A percentile compares a stretch with the other conserved stretches of the same genome.
phyloP scores from a whole-genome alignment of 129 eudicot genomes.

The Lonicera japonica region DNA sequence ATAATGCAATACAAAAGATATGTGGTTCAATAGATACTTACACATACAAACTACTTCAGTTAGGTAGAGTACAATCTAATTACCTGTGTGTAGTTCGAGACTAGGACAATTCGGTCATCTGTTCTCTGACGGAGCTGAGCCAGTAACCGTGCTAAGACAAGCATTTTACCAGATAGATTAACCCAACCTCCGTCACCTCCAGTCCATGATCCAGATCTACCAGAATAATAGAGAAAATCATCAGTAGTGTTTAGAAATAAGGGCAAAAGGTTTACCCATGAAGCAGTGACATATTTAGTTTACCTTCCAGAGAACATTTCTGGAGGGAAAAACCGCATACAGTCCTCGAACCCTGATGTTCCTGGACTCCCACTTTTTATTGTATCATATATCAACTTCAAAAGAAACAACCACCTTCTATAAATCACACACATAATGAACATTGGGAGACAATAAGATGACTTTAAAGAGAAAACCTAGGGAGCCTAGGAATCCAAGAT shows the following conservation, averaged over 20 bases:
- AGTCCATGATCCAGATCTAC: slow-evolving; percentile 97
- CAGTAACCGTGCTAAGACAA: slow-evolving; percentile 79
- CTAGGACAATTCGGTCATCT: slow-evolving; percentile 95
- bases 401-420: slow-evolving; percentile 11
- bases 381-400: slow-evolving; percentile 94
- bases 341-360: slow-evolving; percentile 85
- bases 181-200: slow-evolving; percentile 98
- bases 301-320: slow-evolving; percentile 96
- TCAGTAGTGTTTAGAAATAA: background rate
- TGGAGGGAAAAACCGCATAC: slow-evolving; percentile 86
- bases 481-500: background rate
- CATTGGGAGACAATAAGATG: background rate
- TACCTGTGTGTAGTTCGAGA: slow-evolving; percentile 98
- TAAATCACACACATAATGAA: background rate
- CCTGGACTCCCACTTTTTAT: slow-evolving; percentile 80
- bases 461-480: background rate
- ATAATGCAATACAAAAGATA: too few species aligned
- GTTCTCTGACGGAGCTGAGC: slow-evolving; percentile 79
- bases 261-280: slow-evolving; percentile 5
- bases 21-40: background rate
- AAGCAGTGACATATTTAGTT: background rate
- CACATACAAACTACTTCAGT: background rate
- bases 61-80: background rate
- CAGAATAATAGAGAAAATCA: slow-evolving; percentile 16
- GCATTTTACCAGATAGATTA: slow-evolving; percentile 97